phyloP scores from a whole-genome alignment of 2,329 filamentous ascomycete genomes.

The Aspergillus floridensis region DNA sequence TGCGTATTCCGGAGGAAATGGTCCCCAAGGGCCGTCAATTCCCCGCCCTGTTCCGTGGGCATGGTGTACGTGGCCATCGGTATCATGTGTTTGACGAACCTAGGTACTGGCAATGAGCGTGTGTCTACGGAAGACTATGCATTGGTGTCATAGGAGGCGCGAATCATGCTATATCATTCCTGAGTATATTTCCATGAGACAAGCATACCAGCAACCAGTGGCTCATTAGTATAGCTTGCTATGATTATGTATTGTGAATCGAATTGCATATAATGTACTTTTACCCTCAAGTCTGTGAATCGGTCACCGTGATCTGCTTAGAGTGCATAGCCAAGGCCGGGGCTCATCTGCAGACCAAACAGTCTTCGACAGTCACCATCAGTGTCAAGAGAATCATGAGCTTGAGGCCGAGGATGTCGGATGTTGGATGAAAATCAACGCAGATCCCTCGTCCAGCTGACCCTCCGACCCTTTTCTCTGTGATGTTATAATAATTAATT shows the following conservation, averaged over 20 bases:
- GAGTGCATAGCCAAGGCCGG: neutral
- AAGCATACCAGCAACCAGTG: slow-evolving; percentile 8
- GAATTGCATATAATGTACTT: slow-evolving; percentile 4
- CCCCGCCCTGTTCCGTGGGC: slow-evolving; percentile 76
- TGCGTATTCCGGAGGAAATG: slow-evolving; percentile 68
- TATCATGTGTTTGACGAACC: slow-evolving; percentile 97
- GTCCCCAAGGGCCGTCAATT: slow-evolving; percentile 78
- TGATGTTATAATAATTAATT: too few species aligned
- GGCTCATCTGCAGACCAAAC: too few species aligned
- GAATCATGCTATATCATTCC: slow-evolving; percentile 3
- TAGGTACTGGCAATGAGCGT: slow-evolving; percentile 58
- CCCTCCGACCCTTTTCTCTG: neutral
- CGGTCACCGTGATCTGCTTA: neutral
- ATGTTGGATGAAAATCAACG: neutral
- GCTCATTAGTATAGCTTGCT: neutral
- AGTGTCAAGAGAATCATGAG: neutral
- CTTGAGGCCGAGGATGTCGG: neutral
- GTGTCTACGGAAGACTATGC: neutral
- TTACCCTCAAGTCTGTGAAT: neutral
- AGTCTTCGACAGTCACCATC: too few species aligned
- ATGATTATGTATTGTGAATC: slow-evolving; percentile 11
- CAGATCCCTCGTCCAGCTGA: neutral
- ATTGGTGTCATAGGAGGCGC: neutral
- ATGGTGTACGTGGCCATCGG: slow-evolving; percentile 81
- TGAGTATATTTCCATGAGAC: slow-evolving; percentile 8